Evolutionary conservation across 169 alveolate species (phyloP).

Genomic region (Plasmodium vivax): DNA sequence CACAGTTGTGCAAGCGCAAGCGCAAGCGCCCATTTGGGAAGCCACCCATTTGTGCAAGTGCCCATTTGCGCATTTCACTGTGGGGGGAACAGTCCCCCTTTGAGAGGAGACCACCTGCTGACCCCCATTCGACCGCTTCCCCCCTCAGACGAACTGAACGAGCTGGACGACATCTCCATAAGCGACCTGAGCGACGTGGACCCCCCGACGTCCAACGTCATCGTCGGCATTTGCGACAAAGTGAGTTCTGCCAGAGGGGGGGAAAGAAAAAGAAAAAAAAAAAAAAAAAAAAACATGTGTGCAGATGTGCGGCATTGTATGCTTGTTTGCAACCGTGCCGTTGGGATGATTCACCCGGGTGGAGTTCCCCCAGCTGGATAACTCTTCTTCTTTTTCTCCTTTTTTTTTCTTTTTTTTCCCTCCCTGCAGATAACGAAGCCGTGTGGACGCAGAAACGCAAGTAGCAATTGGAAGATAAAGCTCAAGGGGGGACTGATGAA

Average conservation of each 20-base stretch:
- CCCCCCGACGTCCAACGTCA: slow-evolving; percentile 49
- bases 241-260: background rate
- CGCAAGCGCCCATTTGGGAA: background rate
- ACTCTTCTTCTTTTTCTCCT: background rate
- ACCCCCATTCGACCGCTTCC: background rate
- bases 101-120: background rate
- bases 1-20: background rate
- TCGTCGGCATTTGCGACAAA: slow-evolving; percentile 52
- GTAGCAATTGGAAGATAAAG: slow-evolving; percentile 67
- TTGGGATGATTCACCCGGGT: background rate
- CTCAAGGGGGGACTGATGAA: slow-evolving; percentile 72
- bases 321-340: background rate
- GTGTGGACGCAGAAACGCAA: slow-evolving; percentile 59
- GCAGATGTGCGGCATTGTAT: background rate
- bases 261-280: no score
- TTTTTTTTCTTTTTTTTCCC: background rate
- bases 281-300: background rate
- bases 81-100: no score
- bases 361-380: background rate
- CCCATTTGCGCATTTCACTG: background rate
- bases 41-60: background rate
- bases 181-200: slow-evolving; percentile 74
- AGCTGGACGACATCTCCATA: slow-evolving; percentile 47
- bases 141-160: slow-evolving; percentile 47
- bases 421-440: slow-evolving; percentile 54